phyloP scores from a whole-genome alignment of 2,329 filamentous ascomycete genomes.

The Ilyonectria sp. region DNA sequence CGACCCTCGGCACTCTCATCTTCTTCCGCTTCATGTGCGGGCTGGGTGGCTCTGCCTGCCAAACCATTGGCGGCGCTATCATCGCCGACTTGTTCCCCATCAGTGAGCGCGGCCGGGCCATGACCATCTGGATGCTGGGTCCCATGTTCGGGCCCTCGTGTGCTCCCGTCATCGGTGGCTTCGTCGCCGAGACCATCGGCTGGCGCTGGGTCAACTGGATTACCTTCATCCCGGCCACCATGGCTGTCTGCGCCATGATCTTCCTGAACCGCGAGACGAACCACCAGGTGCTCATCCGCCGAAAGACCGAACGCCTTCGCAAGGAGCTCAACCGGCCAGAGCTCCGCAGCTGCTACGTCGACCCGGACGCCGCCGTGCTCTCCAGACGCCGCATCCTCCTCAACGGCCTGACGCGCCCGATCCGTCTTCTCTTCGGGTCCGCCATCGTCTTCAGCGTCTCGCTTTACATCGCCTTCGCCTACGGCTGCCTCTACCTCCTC shows the following conservation, averaged over 20 bases:
- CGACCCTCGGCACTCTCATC: slow-evolving; percentile 67
- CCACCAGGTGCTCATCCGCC: slow-evolving; percentile 64
- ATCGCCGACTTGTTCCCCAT: slow-evolving; percentile 69
- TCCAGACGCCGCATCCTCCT: slow-evolving; percentile 44
- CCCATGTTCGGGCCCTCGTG: slow-evolving; percentile 70
- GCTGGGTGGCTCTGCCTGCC: slow-evolving; percentile 68
- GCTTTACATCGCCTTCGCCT: slow-evolving; percentile 66
- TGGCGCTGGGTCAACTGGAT: slow-evolving; percentile 71
- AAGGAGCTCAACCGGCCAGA: slow-evolving; percentile 61
- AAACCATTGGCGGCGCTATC: slow-evolving; percentile 69
- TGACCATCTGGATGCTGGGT: slow-evolving; percentile 68
- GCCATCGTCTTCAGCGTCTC: slow-evolving; percentile 63
- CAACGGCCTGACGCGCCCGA: slow-evolving; percentile 69
- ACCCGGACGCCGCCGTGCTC: slow-evolving; percentile 43
- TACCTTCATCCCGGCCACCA: slow-evolving; percentile 61
- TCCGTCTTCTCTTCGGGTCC: slow-evolving; percentile 66
- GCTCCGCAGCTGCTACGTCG: slow-evolving; percentile 63
- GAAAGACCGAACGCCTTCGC: slow-evolving; percentile 62
- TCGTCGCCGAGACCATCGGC: slow-evolving; percentile 63
- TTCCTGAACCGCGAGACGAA: slow-evolving; percentile 58
- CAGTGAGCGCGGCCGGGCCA: slow-evolving; percentile 62
- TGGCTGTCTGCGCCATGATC: slow-evolving; percentile 45
- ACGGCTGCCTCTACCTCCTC: slow-evolving; percentile 68
- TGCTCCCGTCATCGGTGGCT: slow-evolving; percentile 66
- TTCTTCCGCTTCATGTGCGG: slow-evolving; percentile 73